phyloP scores from a whole-genome alignment of 2,329 filamentous ascomycete species.

The Fusarium virguliforme region DNA sequence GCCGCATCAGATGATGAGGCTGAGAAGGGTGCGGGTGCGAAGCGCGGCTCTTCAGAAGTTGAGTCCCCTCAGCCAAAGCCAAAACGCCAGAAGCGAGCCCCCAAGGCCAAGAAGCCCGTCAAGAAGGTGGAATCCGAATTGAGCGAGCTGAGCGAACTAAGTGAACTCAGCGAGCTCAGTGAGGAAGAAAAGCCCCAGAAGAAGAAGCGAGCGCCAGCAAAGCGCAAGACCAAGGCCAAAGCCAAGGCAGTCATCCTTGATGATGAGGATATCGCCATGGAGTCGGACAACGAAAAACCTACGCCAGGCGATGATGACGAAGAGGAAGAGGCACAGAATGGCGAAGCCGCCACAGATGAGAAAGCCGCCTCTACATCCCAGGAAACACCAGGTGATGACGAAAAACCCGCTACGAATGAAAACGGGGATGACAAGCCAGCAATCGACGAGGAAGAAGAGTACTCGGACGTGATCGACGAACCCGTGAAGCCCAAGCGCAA shows the following conservation, averaged over 20 bases:
- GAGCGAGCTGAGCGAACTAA: constrained; percentile 44
- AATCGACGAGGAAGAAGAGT: constrained; percentile 58
- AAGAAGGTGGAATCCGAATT: constrained; percentile 46
- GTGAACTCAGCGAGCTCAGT: constrained; percentile 46
- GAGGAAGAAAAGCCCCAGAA: constrained; percentile 49
- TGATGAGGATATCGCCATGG: constrained; percentile 44
- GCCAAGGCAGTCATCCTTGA: constrained; percentile 51
- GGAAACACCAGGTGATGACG: constrained; percentile 21
- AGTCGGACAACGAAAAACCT: constrained; percentile 35
- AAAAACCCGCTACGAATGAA: constrained; percentile 29
- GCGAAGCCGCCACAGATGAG: constrained; percentile 6
- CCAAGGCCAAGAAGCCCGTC: constrained; percentile 44
- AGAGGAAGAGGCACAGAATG: constrained; percentile 15
- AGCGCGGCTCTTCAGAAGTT: constrained; percentile 56
- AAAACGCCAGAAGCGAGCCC: constrained; percentile 59
- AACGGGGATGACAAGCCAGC: constrained; percentile 44
- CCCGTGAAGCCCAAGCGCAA: constrained; percentile 72
- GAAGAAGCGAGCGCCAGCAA: constrained; percentile 38
- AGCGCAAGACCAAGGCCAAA: constrained; percentile 41
- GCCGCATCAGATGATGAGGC: constrained; percentile 50
- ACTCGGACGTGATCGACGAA: constrained; percentile 79
- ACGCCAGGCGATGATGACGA: constrained; percentile 17
- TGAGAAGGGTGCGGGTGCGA: constrained; percentile 51
- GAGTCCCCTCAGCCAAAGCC: constrained; percentile 58
- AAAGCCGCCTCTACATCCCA: constrained; percentile 9